Evolutionary conservation across 148 eudicot genomes (phyloP).

Genomic region (Pouteria glomerata): DNA sequence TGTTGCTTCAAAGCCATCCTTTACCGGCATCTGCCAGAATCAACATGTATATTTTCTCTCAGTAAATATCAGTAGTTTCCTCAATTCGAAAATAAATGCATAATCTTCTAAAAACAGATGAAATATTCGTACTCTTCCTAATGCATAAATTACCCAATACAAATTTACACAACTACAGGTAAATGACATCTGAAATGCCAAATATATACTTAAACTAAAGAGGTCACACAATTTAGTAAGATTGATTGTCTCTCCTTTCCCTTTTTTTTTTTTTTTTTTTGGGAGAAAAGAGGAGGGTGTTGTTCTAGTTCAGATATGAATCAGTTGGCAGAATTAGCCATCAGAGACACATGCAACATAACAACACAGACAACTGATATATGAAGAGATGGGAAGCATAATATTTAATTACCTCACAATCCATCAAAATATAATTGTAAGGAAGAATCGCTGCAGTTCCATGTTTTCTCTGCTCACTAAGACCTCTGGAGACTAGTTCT

Average conservation of each 20-base stretch:
- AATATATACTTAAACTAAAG: no score
- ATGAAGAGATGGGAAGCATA: background rate
- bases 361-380: background rate
- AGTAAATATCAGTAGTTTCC: background rate
- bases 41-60: background rate
- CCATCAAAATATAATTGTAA: constrained; percentile 76
- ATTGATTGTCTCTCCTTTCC: no score
- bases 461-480: constrained; percentile 15
- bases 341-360: background rate
- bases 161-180: no score
- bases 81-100: no score
- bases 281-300: no score
- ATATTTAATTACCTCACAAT: constrained; percentile 48
- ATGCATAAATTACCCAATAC: no score
- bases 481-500: constrained; percentile 30
- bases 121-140: no score
- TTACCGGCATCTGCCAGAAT: constrained; percentile 55
- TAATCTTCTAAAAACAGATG: no score
- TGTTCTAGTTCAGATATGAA: no score
- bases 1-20: constrained; percentile 74
- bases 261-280: no score
- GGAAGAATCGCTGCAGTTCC: constrained; percentile 28
- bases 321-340: background rate
- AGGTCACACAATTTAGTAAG: no score
- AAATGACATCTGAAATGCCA: no score